These are phyloP conservation scores for Penicillium paxilli DNA, from an alignment of 495 filamentous ascomycete species.

Conservation along the genomic window DNA sequence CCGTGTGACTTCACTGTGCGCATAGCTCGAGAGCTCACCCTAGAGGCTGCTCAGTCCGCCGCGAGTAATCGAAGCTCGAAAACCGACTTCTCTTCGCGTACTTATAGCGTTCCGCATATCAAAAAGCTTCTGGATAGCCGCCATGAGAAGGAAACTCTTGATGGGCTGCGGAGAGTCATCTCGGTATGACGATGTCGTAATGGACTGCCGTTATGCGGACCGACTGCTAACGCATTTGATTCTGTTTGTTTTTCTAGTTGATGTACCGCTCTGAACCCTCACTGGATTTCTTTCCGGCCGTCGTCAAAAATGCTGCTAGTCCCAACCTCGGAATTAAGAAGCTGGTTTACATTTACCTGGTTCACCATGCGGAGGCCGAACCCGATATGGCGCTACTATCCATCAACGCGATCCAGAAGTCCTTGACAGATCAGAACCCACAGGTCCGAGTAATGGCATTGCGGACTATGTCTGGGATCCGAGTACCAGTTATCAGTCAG, in stretches of 20 bases:
- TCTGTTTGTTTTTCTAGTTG: constrained; percentile 63
- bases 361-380: constrained; percentile 92
- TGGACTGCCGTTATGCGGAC: neutral
- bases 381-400: constrained; percentile 93
- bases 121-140: constrained; percentile 95
- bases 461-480: constrained; percentile 91
- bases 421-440: constrained; percentile 86
- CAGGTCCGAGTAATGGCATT: constrained; percentile 89
- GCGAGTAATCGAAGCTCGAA: constrained; percentile 43
- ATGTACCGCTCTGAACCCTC: constrained; percentile 87
- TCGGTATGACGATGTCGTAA: constrained; percentile 57
- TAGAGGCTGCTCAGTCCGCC: constrained; percentile 90
- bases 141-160: constrained; percentile 88
- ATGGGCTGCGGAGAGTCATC: constrained; percentile 87
- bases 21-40: constrained; percentile 88
- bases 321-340: constrained; percentile 93
- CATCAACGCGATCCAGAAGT: constrained; percentile 98
- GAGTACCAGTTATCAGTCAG: constrained; percentile 96
- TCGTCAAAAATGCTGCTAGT: constrained; percentile 95
- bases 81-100: constrained; percentile 42
- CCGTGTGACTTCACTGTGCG: constrained; percentile 21
- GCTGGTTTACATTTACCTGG: constrained; percentile 95
- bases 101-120: constrained; percentile 62
- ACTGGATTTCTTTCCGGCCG: constrained; percentile 84
- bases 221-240: constrained; percentile 21